Conservation (phyloP, 768 basidiomycete genomes). For the Mycena haematopus region DNA sequence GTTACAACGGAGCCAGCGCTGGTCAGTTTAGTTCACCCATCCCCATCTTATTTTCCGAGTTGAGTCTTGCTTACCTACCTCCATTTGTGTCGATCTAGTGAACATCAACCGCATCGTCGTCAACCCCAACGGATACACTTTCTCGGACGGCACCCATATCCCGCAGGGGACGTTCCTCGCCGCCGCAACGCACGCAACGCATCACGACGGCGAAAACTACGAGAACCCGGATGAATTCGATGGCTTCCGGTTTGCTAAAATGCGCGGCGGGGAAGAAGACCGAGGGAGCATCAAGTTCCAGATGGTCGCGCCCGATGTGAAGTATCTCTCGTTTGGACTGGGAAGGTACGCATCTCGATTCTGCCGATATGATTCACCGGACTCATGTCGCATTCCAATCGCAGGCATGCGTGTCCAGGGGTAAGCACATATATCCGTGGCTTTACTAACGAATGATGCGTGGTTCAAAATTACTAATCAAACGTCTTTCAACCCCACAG, state of each 20-base stretch:
- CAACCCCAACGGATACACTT: background rate
- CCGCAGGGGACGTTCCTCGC: background rate
- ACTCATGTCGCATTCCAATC: too few species aligned
- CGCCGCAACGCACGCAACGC: background rate
- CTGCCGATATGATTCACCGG: background rate
- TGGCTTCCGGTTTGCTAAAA: background rate
- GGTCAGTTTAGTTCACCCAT: constrained; percentile 31
- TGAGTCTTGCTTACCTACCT: too few species aligned
- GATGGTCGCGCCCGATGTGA: background rate
- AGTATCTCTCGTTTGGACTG: background rate
- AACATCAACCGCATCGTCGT: background rate
- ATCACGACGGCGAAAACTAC: background rate
- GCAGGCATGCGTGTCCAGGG: background rate
- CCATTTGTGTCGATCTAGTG: too few species aligned
- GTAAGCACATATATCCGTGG: background rate
- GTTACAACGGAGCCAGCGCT: constrained; percentile 37
- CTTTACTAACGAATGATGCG: too few species aligned
- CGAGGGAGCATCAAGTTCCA: background rate
- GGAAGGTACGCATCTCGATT: background rate
- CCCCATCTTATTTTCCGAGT: too few species aligned
- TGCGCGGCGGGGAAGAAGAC: background rate
- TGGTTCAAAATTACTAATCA: too few species aligned
- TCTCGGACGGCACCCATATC: background rate
- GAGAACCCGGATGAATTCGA: background rate
- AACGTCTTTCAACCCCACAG: background rate